Base-by-base conservation (phyloP, 23 red algal genomes). In the Gracilaria caudata region DNA sequence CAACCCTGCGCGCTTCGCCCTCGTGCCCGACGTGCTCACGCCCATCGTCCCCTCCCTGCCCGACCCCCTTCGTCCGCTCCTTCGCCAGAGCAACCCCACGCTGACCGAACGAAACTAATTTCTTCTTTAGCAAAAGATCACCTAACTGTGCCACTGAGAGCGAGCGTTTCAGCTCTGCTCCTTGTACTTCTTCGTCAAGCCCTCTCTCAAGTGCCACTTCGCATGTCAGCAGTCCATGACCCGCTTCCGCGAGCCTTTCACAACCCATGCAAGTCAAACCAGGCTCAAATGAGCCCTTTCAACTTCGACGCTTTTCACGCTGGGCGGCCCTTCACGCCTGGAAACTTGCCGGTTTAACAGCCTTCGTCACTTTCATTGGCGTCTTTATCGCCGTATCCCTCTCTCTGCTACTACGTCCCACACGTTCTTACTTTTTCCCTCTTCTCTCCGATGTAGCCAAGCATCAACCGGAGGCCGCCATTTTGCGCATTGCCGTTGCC, bases 351-450 rank as follows among this genome's bases (percentile, higher is more conserved):
- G 82, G 64, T 19, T 34, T 86, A 14, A 86, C 82, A 40, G 82
- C 82, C 51, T 47, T 86, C 36, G 68, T 73, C 20, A 86, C 82
- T 45, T 86, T 86, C 33, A 30, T 75, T 30, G 82, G 82, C 49
- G 68, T 86, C 51, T 86, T 86, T 33, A 75, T 86, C 24, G 82
- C 82, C 37, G 82, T 86, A 4, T 73, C 82, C 39, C 82, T 86
- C 65, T 86, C 82, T 19, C 82, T 86, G 12, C 45, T 86, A 20
- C 68, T 86, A 2, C 82, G 82, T 10, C 82, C 82, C 0, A 86
- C 68, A 19, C 82, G 65, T 24, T 74, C 64, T 51, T 86, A 86
- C 45, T 86, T 74, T 28, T 76, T 86, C 64, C 82, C 82, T 0
- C 82, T 86, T n/a, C 30, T 86, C 65, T 86, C 82, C 21, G 82